Percentiles rank a stretch among this genome's conserved stretches.
These are phyloP conservation scores for Vaccinium myrtillus DNA, from an alignment of 148 eudicot species.

Conservation along the genomic window DNA sequence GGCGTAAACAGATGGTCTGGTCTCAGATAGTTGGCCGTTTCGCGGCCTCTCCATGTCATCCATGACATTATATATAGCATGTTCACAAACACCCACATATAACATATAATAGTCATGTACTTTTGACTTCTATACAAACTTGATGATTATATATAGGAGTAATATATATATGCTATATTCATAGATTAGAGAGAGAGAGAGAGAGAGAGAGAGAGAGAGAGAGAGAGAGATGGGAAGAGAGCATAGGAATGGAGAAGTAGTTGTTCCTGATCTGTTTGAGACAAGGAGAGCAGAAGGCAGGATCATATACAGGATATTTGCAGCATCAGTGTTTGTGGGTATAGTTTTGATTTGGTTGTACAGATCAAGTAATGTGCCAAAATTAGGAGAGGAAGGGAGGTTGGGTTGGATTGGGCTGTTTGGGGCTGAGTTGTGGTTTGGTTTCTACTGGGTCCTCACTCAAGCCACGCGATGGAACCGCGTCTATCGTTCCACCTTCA, in stretches of 20 bases:
- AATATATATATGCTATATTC: not conserved
- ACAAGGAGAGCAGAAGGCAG: slow-evolving; percentile 12
- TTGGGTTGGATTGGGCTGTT: slow-evolving; percentile 53
- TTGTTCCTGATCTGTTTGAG: not conserved
- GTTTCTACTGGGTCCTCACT: slow-evolving; percentile 68
- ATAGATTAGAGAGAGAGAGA: not conserved
- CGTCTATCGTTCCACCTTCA: slow-evolving; percentile 47
- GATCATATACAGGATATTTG: slow-evolving; percentile 38
- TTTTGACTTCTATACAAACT: not conserved
- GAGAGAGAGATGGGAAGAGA: not conserved
- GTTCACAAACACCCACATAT: not conserved
- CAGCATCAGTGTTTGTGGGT: slow-evolving; percentile 37
- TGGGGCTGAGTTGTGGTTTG: slow-evolving; percentile 65
- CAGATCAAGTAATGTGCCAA: slow-evolving; percentile 40
- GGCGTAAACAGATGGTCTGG: too few species aligned
- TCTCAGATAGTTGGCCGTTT: too few species aligned
- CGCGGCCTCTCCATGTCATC: too few species aligned
- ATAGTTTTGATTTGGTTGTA: slow-evolving; percentile 49
- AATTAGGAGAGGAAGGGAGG: slow-evolving; percentile 21
- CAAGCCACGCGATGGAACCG: slow-evolving; percentile 60
- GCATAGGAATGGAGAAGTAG: not conserved
- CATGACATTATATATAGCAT: too few species aligned
- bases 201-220: not conserved
- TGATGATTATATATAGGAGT: not conserved
- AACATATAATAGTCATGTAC: not conserved